These are phyloP conservation scores for Euryodendron excelsum DNA, from an alignment of 148 eudicot genomes.

Conservation along the genomic window DNA sequence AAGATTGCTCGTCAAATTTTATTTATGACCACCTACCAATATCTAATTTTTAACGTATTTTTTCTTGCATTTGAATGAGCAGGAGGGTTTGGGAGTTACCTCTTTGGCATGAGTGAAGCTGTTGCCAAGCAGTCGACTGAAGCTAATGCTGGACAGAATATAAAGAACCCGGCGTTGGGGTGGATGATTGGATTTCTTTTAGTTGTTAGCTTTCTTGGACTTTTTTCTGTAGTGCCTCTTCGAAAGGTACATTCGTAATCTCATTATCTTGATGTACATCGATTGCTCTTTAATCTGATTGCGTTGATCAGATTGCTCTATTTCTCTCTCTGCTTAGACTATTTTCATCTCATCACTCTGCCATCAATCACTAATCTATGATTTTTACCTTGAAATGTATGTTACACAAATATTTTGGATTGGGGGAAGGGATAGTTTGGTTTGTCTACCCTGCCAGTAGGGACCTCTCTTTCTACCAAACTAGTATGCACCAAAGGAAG, in stretches of 20 bases:
- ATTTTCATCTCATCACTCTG: too few relatives aligned
- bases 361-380: too few relatives aligned
- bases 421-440: too few relatives aligned
- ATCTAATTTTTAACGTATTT: too few relatives aligned
- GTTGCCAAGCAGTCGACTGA: constrained; percentile 57
- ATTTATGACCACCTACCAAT: background rate
- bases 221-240: constrained; percentile 79
- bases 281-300: too few relatives aligned
- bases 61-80: constrained; percentile 17
- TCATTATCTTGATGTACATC: background rate
- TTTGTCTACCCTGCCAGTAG: too few relatives aligned
- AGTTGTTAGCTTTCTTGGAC: constrained; percentile 85
- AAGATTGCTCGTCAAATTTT: background rate
- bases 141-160: constrained; percentile 31
- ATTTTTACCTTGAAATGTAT: too few relatives aligned
- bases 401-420: too few relatives aligned
- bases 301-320: background rate
- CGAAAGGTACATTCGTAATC: constrained; percentile 54
- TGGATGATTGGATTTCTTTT: constrained; percentile 90
- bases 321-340: too few relatives aligned
- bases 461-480: background rate
- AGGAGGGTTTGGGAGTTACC: constrained; percentile 95
- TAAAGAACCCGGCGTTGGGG: constrained; percentile 53
- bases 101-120: constrained; percentile 73
- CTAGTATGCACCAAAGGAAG: background rate